Evolutionary conservation across 805 yeast genomes (phyloP).

Genomic region (Saturnispora saitoi): DNA sequence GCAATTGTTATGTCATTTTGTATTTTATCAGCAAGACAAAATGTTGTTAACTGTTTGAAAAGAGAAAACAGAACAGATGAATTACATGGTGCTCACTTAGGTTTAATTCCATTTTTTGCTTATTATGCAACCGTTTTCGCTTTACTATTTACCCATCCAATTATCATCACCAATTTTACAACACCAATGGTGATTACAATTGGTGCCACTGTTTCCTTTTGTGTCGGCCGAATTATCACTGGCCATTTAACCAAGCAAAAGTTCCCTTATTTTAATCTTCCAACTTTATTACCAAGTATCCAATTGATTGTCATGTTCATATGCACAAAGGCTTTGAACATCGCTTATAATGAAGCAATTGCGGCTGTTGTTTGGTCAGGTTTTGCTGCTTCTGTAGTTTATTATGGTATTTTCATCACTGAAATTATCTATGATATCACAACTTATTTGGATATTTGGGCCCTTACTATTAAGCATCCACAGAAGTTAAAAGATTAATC

Average conservation of each 20-base stretch:
- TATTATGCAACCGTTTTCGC: slow-evolving; percentile 42
- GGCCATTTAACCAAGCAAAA: slow-evolving; percentile 76
- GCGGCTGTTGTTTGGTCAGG: slow-evolving; percentile 54
- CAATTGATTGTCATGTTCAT: slow-evolving; percentile 35
- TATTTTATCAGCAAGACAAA: slow-evolving; percentile 56
- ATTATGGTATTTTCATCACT: slow-evolving; percentile 63
- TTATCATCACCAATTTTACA: slow-evolving; percentile 35
- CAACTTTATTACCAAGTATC: slow-evolving; percentile 54
- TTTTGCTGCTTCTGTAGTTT: slow-evolving; percentile 55
- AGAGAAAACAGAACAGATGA: slow-evolving; percentile 33
- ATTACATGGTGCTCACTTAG: slow-evolving; percentile 7
- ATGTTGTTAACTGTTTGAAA: slow-evolving; percentile 42
- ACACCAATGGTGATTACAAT: slow-evolving; percentile 58
- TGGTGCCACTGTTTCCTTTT: slow-evolving; percentile 70
- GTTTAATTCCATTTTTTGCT: slow-evolving; percentile 55
- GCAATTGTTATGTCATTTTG: slow-evolving; percentile 52
- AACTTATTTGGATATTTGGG: slow-evolving; percentile 72
- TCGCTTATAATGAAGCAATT: slow-evolving; percentile 31
- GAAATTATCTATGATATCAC: slow-evolving; percentile 79
- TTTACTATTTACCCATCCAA: slow-evolving; percentile 44
- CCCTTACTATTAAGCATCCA: slow-evolving; percentile 75
- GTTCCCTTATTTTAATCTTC: slow-evolving; percentile 67
- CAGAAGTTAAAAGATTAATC: slow-evolving; percentile 30
- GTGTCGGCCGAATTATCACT: slow-evolving; percentile 84
- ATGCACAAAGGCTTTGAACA: slow-evolving; percentile 32